A percentile compares a stretch with the other conserved stretches of the same genome.
phyloP scores from a whole-genome alignment of 2,329 filamentous ascomycete species.

The Helicocarpus griseus region DNA sequence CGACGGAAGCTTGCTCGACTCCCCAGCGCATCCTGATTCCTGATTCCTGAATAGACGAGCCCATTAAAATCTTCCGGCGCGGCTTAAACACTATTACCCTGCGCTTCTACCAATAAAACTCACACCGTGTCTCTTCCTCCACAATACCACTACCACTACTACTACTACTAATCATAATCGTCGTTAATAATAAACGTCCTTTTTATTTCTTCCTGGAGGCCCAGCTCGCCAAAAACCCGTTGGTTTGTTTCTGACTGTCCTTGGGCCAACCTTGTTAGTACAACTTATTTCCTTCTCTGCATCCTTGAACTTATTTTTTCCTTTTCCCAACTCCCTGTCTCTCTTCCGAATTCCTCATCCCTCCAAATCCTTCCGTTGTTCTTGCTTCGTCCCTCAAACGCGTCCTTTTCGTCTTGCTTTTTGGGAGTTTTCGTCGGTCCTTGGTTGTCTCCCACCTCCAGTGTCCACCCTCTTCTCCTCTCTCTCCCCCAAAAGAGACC shows the following conservation, averaged over 20 bases:
- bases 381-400: background rate
- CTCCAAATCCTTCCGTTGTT: background rate
- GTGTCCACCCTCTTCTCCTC: background rate
- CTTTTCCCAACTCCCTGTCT: background rate
- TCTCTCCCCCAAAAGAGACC: background rate
- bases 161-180: too few relatives aligned
- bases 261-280: slow-evolving; percentile 1
- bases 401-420: background rate
- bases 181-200: too few relatives aligned
- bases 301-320: background rate
- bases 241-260: background rate
- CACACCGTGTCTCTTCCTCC: background rate
- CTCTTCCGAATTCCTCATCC: background rate
- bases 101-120: slow-evolving; percentile 1
- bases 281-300: background rate
- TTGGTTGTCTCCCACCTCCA: background rate
- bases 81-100: background rate
- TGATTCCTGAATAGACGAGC: background rate
- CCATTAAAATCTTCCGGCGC: background rate
- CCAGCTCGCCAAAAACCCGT: background rate
- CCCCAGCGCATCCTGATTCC: background rate
- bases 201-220: background rate
- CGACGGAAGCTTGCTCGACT: background rate
- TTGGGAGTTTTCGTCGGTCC: background rate
- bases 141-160: background rate